Percentiles rank a stretch among this genome's conserved stretches.
These are phyloP conservation scores for Aspergillus sclerotiicarbonarius DNA, from an alignment of 495 filamentous ascomycete species.

Conservation along the genomic window DNA sequence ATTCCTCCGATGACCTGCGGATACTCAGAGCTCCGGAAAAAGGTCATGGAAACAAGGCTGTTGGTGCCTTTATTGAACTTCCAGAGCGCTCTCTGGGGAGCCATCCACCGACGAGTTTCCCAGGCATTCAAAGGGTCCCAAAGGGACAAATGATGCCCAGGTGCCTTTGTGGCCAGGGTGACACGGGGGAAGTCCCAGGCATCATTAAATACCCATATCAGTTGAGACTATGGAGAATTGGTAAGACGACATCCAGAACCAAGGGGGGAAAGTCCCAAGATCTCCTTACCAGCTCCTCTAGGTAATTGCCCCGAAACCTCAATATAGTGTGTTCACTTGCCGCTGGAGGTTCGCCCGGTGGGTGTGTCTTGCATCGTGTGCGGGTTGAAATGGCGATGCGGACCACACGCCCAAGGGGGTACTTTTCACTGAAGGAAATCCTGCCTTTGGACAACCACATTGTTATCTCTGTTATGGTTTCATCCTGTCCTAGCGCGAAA, in stretches of 20 bases:
- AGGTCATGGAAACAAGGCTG: not conserved
- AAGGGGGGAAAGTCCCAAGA: not conserved
- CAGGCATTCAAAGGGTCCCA: not conserved
- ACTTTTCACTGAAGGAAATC: not conserved
- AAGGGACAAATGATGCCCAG: not conserved
- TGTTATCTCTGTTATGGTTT: slow-evolving; percentile 5
- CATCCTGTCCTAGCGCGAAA: not conserved
- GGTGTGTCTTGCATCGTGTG: not conserved
- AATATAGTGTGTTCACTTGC: not conserved
- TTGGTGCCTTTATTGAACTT: not conserved
- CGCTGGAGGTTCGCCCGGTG: not conserved
- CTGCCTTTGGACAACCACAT: not conserved
- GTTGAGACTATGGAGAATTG: not conserved
- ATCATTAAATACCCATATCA: slow-evolving; percentile 8
- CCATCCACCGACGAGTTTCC: not conserved
- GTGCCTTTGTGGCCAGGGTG: not conserved
- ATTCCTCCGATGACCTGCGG: not conserved
- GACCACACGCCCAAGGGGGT: slow-evolving; percentile 6
- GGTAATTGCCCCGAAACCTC: not conserved
- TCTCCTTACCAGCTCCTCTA: slow-evolving; percentile 11
- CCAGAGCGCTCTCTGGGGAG: slow-evolving; percentile 2
- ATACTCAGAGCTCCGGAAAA: not conserved
- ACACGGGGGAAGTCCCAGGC: slow-evolving; percentile 7
- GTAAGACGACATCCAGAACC: not conserved
- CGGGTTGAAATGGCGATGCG: slow-evolving; percentile 5